Conservation (phyloP, 176 grass and related monocot species). For the Chrysopogon serrulatus region DNA sequence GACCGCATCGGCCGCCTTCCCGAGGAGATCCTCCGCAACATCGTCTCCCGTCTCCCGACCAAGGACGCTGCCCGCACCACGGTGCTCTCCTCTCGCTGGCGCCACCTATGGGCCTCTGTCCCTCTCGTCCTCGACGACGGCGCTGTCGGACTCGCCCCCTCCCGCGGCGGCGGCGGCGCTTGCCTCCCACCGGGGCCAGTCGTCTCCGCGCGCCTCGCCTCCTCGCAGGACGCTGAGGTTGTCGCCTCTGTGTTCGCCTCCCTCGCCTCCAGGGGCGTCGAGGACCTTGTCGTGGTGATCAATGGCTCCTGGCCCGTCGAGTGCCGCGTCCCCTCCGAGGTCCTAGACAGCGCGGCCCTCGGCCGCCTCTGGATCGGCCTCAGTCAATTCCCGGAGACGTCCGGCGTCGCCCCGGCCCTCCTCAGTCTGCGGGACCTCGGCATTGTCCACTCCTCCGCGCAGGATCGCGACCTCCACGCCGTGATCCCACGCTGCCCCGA, state of each 20-base stretch:
- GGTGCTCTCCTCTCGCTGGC: conserved; percentile 44
- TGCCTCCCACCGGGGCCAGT: conserved; percentile 29
- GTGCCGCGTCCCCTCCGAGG: conserved; percentile 14
- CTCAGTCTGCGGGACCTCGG: conserved; percentile 16
- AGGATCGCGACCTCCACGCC: conserved; percentile 36
- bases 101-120: conserved; percentile 26
- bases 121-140: conserved; percentile 28
- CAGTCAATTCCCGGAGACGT: conserved; percentile 36
- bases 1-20: conserved; percentile 33
- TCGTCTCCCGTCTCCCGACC: conserved; percentile 38
- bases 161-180: conserved; percentile 14
- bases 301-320: conserved; percentile 15
- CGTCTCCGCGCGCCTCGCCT: conserved; percentile 20
- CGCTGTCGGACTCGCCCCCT: not conserved
- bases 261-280: conserved; percentile 23
- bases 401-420: conserved; percentile 18
- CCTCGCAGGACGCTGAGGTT: conserved; percentile 3
- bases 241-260: conserved; percentile 24
- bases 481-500: conserved; percentile 38
- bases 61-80: conserved; percentile 48
- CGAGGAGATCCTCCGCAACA: conserved; percentile 26
- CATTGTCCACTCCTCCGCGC: conserved; percentile 26
- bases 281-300: conserved; percentile 26
- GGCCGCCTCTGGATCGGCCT: conserved; percentile 34
- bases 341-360: conserved; percentile 28